These are phyloP conservation scores for Neospora caninum DNA, from an alignment of 169 alveolate genomes.

Conservation along the genomic window DNA sequence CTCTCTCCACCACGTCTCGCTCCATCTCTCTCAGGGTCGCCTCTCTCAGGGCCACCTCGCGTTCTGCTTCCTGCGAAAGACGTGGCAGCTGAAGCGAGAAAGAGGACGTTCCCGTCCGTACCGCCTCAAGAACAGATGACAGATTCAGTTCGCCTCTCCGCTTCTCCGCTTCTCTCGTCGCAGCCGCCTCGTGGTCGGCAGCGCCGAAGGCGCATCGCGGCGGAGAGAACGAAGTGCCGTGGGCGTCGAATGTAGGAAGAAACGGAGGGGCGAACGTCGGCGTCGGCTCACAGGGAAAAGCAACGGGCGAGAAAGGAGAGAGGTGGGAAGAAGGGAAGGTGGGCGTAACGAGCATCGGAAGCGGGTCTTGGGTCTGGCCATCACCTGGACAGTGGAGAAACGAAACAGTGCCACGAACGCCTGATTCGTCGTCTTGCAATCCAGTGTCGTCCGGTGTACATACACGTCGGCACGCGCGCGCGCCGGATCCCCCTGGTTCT, in stretches of 20 bases:
- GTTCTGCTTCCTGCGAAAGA: background rate
- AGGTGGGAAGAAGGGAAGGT: background rate
- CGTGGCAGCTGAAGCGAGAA: background rate
- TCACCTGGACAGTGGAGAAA: background rate
- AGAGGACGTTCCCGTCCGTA: background rate
- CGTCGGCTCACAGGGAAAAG: too few species aligned
- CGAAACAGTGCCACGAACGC: too few species aligned
- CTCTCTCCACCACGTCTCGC: background rate
- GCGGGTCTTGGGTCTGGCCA: background rate
- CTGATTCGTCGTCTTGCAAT: too few species aligned
- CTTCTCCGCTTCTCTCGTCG: background rate
- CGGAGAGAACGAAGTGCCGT: background rate
- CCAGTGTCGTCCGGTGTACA: too few species aligned
- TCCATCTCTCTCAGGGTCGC: background rate
- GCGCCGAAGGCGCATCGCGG: background rate
- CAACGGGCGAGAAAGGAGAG: background rate
- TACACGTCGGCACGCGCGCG: too few species aligned
- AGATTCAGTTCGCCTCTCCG: background rate
- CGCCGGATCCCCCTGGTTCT: too few species aligned
- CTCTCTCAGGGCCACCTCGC: background rate
- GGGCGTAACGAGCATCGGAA: background rate
- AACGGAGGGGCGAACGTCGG: too few species aligned
- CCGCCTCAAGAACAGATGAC: background rate
- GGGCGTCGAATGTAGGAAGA: background rate
- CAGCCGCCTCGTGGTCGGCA: background rate